phyloP scores from a whole-genome alignment of 2,329 filamentous ascomycete species.

The Ramichloridium luteum region DNA sequence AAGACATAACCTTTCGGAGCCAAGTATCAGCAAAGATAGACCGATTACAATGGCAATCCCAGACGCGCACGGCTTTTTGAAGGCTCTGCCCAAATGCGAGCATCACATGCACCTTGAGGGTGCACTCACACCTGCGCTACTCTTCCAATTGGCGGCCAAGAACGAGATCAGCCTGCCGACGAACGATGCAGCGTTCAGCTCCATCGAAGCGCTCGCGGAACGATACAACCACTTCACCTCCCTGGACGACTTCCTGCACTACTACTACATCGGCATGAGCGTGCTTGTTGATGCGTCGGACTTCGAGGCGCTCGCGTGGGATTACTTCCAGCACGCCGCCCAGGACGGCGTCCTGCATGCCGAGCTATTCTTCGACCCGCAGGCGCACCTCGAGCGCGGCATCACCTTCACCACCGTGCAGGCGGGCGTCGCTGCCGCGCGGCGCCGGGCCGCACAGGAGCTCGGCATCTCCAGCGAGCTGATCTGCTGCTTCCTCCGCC shows the following conservation, averaged over 20 bases:
- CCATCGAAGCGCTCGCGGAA: slow-evolving; percentile 44
- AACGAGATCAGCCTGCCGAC: slow-evolving; percentile 50
- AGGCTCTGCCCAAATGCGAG: slow-evolving; percentile 59
- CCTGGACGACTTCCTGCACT: slow-evolving; percentile 65
- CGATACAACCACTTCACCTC: slow-evolving; percentile 58
- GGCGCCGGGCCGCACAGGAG: slow-evolving; percentile 47
- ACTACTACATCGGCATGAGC: slow-evolving; percentile 67
- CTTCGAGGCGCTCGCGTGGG: slow-evolving; percentile 60
- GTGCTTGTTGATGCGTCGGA: slow-evolving; percentile 54
- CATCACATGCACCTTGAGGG: slow-evolving; percentile 74
- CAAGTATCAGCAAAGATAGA: too few relatives aligned
- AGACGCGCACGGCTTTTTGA: slow-evolving; percentile 47
- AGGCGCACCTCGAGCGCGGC: slow-evolving; percentile 56
- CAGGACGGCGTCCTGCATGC: slow-evolving; percentile 56
- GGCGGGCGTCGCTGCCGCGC: slow-evolving; percentile 49
- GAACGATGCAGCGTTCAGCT: slow-evolving; percentile 51
- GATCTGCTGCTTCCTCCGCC: slow-evolving; percentile 61
- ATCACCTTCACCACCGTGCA: slow-evolving; percentile 53
- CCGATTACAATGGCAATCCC: neutral
- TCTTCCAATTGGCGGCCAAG: slow-evolving; percentile 55
- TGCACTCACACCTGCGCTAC: slow-evolving; percentile 54
- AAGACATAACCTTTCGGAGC: too few relatives aligned
- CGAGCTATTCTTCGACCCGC: slow-evolving; percentile 72
- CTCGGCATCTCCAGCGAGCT: slow-evolving; percentile 54
- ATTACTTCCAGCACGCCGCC: slow-evolving; percentile 55